Evolutionary conservation across 192 early-diverging fungal species (phyloP).

Genomic region (Podila epigama): DNA sequence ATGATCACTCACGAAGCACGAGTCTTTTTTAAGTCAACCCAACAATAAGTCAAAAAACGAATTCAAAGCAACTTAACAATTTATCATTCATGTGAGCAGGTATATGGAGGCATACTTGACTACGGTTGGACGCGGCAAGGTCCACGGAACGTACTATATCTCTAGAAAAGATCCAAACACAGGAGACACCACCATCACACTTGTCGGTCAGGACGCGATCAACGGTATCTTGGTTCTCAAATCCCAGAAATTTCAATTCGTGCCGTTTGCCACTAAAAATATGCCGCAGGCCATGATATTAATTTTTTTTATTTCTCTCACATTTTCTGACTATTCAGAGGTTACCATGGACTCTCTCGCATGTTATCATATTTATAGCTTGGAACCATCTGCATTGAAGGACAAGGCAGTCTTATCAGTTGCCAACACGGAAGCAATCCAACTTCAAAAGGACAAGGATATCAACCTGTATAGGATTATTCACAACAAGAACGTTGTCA

Average conservation of each 20-base stretch:
- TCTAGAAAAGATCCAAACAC: conserved; percentile 27
- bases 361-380: conserved; percentile 40
- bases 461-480: conserved; percentile 26
- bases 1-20: too few species aligned
- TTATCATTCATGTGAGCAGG: not conserved
- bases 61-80: too few species aligned
- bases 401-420: conserved; percentile 27
- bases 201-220: conserved; percentile 26
- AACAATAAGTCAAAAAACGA: not conserved
- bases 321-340: not conserved
- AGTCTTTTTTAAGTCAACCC: too few species aligned
- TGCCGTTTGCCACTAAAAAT: not conserved
- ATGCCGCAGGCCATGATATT: not conserved
- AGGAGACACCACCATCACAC: conserved; percentile 17
- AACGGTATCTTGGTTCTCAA: conserved; percentile 4
- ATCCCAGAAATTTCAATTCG: not conserved
- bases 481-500: conserved; percentile 7
- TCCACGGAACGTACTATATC: conserved; percentile 32
- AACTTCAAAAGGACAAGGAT: conserved; percentile 41
- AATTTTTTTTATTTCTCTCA: not conserved
- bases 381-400: conserved; percentile 32
- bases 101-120: conserved; percentile 36
- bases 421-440: conserved; percentile 17
- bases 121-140: conserved; percentile 23
- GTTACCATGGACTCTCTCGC: conserved; percentile 8